Conservation (phyloP, 345 rosid species). For the Leavenworthia alabamica region DNA sequence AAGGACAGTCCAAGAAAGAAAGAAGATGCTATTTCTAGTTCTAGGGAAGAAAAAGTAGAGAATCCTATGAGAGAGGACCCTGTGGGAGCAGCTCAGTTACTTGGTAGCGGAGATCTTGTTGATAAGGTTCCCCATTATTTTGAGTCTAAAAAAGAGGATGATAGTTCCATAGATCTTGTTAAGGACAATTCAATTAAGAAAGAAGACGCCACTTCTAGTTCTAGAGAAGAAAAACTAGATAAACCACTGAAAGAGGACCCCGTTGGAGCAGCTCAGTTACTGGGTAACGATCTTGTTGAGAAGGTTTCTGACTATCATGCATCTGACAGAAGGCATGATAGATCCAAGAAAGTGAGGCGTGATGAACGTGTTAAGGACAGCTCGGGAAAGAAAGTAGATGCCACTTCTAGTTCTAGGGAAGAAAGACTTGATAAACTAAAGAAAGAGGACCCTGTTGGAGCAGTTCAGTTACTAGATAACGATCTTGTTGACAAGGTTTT, state of each 20-base stretch:
- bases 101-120: slow-evolving; percentile 21
- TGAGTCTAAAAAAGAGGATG: slow-evolving; percentile 29
- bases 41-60: slow-evolving; percentile 23
- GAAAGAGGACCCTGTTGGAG: slow-evolving; percentile 23
- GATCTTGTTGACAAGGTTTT: slow-evolving; percentile 30
- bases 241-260: slow-evolving; percentile 17
- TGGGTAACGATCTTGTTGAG: slow-evolving; percentile 26
- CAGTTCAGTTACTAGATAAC: slow-evolving; percentile 20
- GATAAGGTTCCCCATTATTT: slow-evolving; percentile 30
- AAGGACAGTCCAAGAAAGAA: slow-evolving; percentile 33
- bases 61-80: slow-evolving; percentile 15
- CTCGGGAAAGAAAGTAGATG: slow-evolving; percentile 30
- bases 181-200: slow-evolving; percentile 34
- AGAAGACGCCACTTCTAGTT: slow-evolving; percentile 22
- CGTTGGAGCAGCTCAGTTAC: slow-evolving; percentile 21
- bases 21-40: slow-evolving; percentile 22
- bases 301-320: slow-evolving; percentile 32
- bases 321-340: slow-evolving; percentile 30
- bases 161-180: slow-evolving; percentile 31
- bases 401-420: slow-evolving; percentile 22
- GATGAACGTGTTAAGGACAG: slow-evolving; percentile 37
- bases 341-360: slow-evolving; percentile 18
- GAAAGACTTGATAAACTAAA: slow-evolving; percentile 6
- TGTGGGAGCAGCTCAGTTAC: slow-evolving; percentile 21
- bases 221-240: slow-evolving; percentile 20